Percentiles rank a stretch among this genome's conserved stretches.
Evolutionary conservation across 192 early-diverging fungal species (phyloP).

Genomic region (Coemansia sp.): DNA sequence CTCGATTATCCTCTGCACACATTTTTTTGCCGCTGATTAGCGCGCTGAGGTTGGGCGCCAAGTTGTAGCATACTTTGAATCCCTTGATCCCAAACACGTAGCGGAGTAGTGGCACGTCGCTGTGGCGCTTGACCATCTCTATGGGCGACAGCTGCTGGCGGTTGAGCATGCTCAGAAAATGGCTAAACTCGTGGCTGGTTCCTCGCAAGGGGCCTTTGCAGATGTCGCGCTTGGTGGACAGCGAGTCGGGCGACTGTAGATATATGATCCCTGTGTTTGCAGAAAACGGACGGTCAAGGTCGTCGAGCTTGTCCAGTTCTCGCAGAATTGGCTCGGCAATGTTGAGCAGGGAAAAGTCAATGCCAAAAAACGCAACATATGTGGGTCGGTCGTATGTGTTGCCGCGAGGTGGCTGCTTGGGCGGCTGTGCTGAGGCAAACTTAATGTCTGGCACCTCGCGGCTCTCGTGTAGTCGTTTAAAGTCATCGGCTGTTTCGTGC

Average conservation of each 20-base stretch:
- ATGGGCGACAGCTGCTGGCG: slow-evolving; percentile 11
- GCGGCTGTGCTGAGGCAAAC: slow-evolving; percentile 16
- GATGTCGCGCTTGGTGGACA: slow-evolving; percentile 22
- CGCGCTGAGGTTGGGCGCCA: slow-evolving; percentile 52
- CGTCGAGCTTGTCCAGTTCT: slow-evolving; percentile 38
- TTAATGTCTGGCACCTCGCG: slow-evolving; percentile 23
- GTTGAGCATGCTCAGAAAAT: slow-evolving; percentile 31
- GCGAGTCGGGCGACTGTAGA: slow-evolving; percentile 36
- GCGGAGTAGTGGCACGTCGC: slow-evolving; percentile 21
- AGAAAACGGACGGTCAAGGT: slow-evolving; percentile 36
- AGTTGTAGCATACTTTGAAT: slow-evolving; percentile 41
- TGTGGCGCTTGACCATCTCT: slow-evolving; percentile 24
- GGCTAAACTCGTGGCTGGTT: slow-evolving; percentile 32
- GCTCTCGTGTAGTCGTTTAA: slow-evolving; percentile 11
- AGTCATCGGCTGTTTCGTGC: slow-evolving; percentile 16
- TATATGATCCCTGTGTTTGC: slow-evolving; percentile 42
- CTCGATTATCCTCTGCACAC: slow-evolving; percentile 22
- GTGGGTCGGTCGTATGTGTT: slow-evolving; percentile 22
- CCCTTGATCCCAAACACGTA: slow-evolving; percentile 32
- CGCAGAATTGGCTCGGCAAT: slow-evolving; percentile 26
- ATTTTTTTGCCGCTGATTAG: slow-evolving; percentile 35
- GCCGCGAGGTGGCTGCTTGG: slow-evolving; percentile 9
- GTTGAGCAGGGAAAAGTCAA: slow-evolving; percentile 17
- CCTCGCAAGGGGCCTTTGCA: slow-evolving; percentile 42
- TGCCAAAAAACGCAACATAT: slow-evolving; percentile 8